Conservation (phyloP, 176 grass and related monocot genomes). For the Aegilops sharonensis region DNA sequence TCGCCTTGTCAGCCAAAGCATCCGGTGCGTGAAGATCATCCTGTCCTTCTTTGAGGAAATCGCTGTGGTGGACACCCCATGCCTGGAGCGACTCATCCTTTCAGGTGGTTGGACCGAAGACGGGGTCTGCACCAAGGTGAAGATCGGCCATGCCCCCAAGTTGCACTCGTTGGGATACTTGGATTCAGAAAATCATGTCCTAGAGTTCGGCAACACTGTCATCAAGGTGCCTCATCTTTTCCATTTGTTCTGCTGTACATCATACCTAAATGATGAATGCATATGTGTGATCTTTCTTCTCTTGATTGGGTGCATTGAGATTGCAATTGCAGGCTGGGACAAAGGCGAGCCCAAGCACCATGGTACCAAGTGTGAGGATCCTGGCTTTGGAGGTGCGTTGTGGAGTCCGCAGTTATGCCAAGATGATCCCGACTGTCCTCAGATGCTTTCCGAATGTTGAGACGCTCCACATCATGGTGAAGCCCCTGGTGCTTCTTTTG, state of each 20-base stretch:
- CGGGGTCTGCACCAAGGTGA: neutral
- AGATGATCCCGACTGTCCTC: neutral
- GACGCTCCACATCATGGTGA: neutral
- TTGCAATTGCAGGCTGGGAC: neutral
- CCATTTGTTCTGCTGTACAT: neutral
- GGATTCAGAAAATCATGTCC: neutral
- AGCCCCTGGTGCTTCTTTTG: neutral
- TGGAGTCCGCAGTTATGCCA: neutral
- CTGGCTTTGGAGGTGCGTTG: neutral
- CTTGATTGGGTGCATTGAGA: neutral
- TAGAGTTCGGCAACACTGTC: neutral
- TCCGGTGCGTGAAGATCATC: slow-evolving; percentile 1
- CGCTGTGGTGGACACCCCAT: neutral
- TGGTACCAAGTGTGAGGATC: neutral
- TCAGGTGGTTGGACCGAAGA: neutral
- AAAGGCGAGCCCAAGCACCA: neutral
- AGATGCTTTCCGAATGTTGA: neutral
- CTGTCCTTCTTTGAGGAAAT: neutral
- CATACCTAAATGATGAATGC: neutral
- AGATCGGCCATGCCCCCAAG: neutral
- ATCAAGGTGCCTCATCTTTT: neutral
- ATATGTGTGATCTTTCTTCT: neutral
- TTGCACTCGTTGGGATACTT: neutral
- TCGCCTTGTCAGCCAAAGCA: neutral
- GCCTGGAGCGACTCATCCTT: neutral